Evolutionary conservation across 176 grass and related monocot genomes (phyloP), one percentile per base, ranked within the genome.

Genomic region (Aegilops sharonensis): DNA sequence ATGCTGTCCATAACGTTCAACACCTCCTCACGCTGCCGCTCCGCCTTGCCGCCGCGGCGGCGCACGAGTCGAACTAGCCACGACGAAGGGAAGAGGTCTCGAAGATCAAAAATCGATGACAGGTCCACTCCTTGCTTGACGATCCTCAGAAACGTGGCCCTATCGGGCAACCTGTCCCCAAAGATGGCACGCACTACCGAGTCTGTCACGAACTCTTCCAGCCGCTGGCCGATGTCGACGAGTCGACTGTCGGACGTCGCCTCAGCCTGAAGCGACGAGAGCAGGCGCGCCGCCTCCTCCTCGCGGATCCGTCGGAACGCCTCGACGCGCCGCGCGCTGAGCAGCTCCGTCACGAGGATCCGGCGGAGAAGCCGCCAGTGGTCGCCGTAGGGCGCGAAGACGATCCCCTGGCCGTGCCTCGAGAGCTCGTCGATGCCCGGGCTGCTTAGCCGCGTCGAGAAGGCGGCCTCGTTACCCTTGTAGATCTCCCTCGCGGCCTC

Each of bases 301-400:
- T 87, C 79, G 43, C 79, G 78, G 14, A 89, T 83, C 13, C 11
- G 34, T 0, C 57, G 64, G 64, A 89, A 92, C 0, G 87, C 79
- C 21, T 80, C 48, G 11, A 89, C 73, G n/a, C 87, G 31, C 25
- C 83, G 83, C 15, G 65, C 14, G 67, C 65, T 89, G 13, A 92
- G 67, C 12, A 92, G 60, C 15, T 92, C 79, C 13, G 42, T 30
- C 13, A 81, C 71, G 10, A 73, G 71, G 64, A 89, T 83, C 74
- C 82, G 86, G 17, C 79, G 83, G 14, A 89, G 31, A 5, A 79
- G 78, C 23, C 79, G 72, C 90, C 83, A 92, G 52, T 87, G 47
- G 50, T 71, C 64, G 18, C 87, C 73, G 43, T 92, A 89, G 39
- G 87, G 83, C 13, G 83, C 18, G 47, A 91, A 91, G 45, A 72